Conservation (phyloP, 169 alveolate species). For the Cryptosporidium viatorum region DNA sequence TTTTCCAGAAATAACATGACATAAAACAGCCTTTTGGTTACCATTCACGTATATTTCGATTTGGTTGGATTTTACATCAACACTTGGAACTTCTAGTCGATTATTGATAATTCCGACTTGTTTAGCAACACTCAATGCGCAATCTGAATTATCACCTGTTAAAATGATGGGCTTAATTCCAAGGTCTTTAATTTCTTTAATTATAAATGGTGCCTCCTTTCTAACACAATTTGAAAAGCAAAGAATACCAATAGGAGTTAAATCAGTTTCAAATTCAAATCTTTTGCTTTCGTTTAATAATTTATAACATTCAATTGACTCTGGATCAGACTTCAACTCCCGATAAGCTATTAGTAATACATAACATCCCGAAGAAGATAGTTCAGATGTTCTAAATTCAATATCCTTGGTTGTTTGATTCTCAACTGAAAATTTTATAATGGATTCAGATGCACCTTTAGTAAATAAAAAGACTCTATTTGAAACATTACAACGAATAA, state of each 20-base stretch:
- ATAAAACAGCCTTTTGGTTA: neutral
- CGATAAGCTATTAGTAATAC: slow-evolving; percentile 31
- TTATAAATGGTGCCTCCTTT: slow-evolving; percentile 11
- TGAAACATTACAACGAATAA: slow-evolving; percentile 17
- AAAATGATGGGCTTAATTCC: slow-evolving; percentile 26
- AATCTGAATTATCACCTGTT: slow-evolving; percentile 59
- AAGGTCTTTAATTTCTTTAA: slow-evolving; percentile 34
- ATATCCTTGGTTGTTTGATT: neutral
- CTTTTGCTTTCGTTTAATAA: neutral
- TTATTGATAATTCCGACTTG: slow-evolving; percentile 32
- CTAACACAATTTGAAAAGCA: slow-evolving; percentile 47
- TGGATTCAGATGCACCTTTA: slow-evolving; percentile 68
- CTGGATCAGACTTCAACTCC: slow-evolving; percentile 17
- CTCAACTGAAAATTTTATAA: neutral
- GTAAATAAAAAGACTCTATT: slow-evolving; percentile 22
- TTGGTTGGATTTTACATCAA: neutral
- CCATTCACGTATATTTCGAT: neutral
- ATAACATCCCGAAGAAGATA: slow-evolving; percentile 32
- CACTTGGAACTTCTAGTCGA: neutral
- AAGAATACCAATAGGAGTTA: slow-evolving; percentile 44
- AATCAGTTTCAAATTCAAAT: neutral
- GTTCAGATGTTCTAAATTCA: neutral
- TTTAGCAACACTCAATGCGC: slow-evolving; percentile 39
- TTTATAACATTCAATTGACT: neutral
- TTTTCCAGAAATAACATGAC: neutral